These are phyloP conservation scores for Ganoderma resinaceum DNA, from an alignment of 1,284 basidiomycete genomes.

Conservation along the genomic window DNA sequence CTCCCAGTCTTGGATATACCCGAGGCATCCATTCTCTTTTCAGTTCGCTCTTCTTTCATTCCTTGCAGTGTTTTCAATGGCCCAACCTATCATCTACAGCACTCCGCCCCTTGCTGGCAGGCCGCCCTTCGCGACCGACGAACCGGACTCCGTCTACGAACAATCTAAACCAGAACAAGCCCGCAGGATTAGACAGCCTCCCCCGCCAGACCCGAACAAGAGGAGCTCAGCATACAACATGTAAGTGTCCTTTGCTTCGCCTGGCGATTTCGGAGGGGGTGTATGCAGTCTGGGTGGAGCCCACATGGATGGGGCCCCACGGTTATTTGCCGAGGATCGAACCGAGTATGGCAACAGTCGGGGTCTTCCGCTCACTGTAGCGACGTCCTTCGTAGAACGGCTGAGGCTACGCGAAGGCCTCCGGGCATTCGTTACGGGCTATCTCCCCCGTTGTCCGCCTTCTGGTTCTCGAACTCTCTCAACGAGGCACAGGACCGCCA, in stretches of 20 bases:
- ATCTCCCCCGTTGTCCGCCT: not conserved
- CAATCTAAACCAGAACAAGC: conserved; percentile 44
- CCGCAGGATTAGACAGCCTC: conserved; percentile 45
- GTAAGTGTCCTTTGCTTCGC: conserved; percentile 49
- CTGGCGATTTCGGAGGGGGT: not conserved
- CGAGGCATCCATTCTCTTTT: conserved; percentile 45
- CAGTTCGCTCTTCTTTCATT: conserved; percentile 30
- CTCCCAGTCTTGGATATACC: conserved; percentile 28
- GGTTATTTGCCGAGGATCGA: conserved; percentile 7
- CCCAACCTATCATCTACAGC: conserved; percentile 41
- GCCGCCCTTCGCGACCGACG: conserved; percentile 74
- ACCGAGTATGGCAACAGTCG: not conserved
- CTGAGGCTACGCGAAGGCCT: not conserved
- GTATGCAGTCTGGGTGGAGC: not conserved
- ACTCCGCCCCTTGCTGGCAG: conserved; percentile 60
- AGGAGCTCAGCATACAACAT: conserved; percentile 68
- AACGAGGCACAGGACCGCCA: not conserved
- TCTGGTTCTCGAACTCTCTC: not conserved
- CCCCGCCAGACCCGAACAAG: conserved; percentile 51
- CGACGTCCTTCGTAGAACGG: not conserved
- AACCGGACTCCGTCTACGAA: conserved; percentile 66
- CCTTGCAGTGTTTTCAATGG: conserved; percentile 30
- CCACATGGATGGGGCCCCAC: conserved; percentile 12
- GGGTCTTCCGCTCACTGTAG: not conserved
- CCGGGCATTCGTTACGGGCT: not conserved